phyloP scores from a whole-genome alignment of 2,329 filamentous ascomycete genomes.

The Mycogone perniciosa region DNA sequence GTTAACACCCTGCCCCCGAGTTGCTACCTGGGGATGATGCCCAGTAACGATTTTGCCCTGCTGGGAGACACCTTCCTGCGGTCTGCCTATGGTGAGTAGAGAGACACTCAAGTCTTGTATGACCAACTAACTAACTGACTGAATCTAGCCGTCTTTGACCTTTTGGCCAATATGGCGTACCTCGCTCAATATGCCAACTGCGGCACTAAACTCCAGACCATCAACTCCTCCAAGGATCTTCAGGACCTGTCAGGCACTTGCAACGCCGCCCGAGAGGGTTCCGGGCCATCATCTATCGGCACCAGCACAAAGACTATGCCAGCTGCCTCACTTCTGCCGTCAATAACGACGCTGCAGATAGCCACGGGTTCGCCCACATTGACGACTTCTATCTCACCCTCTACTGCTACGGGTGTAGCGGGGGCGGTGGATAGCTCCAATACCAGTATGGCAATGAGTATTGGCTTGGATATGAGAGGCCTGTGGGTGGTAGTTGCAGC shows the following conservation, averaged over 20 bases:
- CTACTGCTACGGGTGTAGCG: neutral
- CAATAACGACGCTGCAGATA: neutral
- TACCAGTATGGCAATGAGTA: neutral
- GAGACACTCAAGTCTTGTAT: neutral
- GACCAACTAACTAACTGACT: neutral
- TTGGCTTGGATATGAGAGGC: neutral
- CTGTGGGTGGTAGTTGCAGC: neutral
- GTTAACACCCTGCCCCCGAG: slow-evolving; percentile 19
- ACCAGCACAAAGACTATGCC: neutral
- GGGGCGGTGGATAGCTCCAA: neutral
- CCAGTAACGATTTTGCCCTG: slow-evolving; percentile 41
- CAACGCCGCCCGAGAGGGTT: neutral
- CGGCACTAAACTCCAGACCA: slow-evolving; percentile 25
- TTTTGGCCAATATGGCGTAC: slow-evolving; percentile 42
- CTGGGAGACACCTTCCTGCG: slow-evolving; percentile 49
- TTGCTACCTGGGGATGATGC: slow-evolving; percentile 46
- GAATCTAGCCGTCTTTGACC: slow-evolving; percentile 42
- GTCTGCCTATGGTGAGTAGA: slow-evolving; percentile 41
- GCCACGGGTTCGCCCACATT: neutral
- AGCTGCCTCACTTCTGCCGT: neutral
- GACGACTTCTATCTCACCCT: neutral
- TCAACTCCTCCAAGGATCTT: slow-evolving; percentile 13
- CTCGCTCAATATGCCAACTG: slow-evolving; percentile 47
- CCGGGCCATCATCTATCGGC: no score
- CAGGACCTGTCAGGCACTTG: slow-evolving; percentile 15